Percentiles rank a stretch among this genome's conserved stretches.
Conservation (phyloP, 169 alveolate species). For the Cryptosporidium parvum region DNA sequence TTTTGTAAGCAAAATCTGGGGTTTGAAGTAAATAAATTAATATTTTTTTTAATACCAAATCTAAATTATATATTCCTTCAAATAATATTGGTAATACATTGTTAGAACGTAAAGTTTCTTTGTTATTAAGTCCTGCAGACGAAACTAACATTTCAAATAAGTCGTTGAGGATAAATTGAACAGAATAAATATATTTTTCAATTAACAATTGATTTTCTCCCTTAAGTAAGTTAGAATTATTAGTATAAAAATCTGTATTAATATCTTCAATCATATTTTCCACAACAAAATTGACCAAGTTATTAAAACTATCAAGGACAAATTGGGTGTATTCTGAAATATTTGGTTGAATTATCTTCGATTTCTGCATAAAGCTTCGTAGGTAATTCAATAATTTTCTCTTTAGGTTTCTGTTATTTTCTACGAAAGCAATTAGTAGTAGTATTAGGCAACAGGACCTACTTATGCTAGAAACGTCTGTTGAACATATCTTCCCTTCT, state of each 20-base stretch:
- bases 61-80: slow-evolving; percentile 13
- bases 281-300: not conserved
- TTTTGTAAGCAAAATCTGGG: not conserved
- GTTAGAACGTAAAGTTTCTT: not conserved
- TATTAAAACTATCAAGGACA: not conserved
- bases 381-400: slow-evolving; percentile 11
- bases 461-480: not conserved
- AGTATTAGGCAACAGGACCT: slow-evolving; percentile 1
- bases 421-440: not conserved
- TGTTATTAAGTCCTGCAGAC: not conserved
- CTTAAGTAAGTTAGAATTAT: not conserved
- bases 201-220: not conserved
- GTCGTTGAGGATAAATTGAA: slow-evolving; percentile 10
- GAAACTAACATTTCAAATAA: slow-evolving; percentile 22
- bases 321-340: not conserved
- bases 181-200: not conserved
- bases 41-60: not conserved
- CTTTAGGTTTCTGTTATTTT: not conserved
- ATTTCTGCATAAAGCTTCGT: not conserved
- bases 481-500: not conserved
- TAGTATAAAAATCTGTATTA: not conserved
- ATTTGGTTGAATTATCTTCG: not conserved
- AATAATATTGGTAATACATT: not conserved
- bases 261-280: slow-evolving; percentile 16
- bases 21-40: not conserved